A percentile compares a stretch with the other conserved stretches of the same genome.
phyloP scores from a whole-genome alignment of 2,329 filamentous ascomycete genomes.

The Aspergillus sp. region DNA sequence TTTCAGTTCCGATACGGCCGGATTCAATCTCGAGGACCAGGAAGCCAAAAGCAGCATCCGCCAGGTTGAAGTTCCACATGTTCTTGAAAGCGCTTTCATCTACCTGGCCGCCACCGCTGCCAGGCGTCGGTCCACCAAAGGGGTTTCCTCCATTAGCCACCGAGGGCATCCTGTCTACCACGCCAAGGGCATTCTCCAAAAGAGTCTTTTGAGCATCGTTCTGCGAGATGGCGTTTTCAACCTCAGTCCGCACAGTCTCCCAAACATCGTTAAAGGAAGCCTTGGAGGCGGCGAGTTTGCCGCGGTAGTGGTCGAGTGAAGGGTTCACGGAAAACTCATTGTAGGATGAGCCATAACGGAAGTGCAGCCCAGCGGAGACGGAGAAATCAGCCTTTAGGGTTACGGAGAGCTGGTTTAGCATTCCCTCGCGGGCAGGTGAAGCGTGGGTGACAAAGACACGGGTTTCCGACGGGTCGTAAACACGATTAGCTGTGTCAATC shows the following conservation, averaged over 20 bases:
- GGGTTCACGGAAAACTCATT: constrained; percentile 99
- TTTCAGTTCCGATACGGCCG: constrained; percentile 95
- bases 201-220: constrained; percentile 94
- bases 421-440: constrained; percentile 92
- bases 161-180: constrained; percentile 97
- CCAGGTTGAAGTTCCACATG: constrained; percentile 99
- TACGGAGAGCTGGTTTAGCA: constrained; percentile 96
- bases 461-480: constrained; percentile 97
- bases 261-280: constrained; percentile 99
- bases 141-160: constrained; percentile 95
- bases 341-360: constrained; percentile 98
- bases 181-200: constrained; percentile 84
- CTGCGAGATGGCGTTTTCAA: constrained; percentile 89
- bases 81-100: constrained; percentile 99
- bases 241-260: constrained; percentile 97
- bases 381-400: constrained; percentile 98
- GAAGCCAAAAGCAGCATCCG: constrained; percentile 96
- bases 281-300: constrained; percentile 96
- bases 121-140: constrained; percentile 83
- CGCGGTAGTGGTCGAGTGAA: constrained; percentile 95
- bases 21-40: constrained; percentile 93
- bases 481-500: constrained; percentile 95
- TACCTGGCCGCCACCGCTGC: constrained; percentile 76
- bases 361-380: constrained; percentile 94
- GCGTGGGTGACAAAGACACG: constrained; percentile 96